A percentile compares a stretch with the other conserved stretches of the same genome.
Evolutionary conservation across 345 rosid genomes (phyloP).

Genomic region (Xanthoceras sorbifolium): DNA sequence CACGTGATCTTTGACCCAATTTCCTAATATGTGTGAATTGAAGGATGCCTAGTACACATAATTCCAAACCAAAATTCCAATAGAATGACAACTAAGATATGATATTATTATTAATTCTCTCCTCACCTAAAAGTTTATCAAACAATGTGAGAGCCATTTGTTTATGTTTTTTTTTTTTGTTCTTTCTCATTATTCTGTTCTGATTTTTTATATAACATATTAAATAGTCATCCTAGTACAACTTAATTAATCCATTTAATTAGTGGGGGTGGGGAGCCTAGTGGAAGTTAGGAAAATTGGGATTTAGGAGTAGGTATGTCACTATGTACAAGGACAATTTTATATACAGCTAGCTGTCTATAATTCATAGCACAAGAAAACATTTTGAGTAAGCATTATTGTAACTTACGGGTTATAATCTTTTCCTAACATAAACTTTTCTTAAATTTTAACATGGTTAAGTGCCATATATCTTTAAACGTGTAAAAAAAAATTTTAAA

Average conservation of each 20-base stretch:
- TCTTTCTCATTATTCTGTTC: not conserved
- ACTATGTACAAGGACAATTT: not conserved
- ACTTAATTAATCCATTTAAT: not conserved
- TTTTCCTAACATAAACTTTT: too few species aligned
- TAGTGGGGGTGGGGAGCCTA: conserved; percentile 8
- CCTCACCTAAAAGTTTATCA: conserved; percentile 39
- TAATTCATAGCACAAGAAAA: not conserved
- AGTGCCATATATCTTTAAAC: too few species aligned
- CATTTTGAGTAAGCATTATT: not conserved
- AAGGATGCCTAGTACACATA: conserved; percentile 43
- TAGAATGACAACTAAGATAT: conserved; percentile 54
- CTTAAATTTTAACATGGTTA: too few species aligned
- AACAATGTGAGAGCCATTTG: not conserved
- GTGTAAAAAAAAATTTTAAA: too few species aligned
- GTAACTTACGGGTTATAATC: not conserved
- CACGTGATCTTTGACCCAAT: conserved; percentile 22
- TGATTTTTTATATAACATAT: not conserved
- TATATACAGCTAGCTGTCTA: not conserved
- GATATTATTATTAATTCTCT: conserved; percentile 8
- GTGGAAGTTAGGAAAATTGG: not conserved
- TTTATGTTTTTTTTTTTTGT: too few species aligned
- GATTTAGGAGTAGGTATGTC: not conserved
- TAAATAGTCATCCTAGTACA: not conserved
- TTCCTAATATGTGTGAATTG: conserved; percentile 4
- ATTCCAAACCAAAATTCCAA: conserved; percentile 58